Evolutionary conservation across 208 protist species (phyloP).

Genomic region (Leishmania guyanensis): DNA sequence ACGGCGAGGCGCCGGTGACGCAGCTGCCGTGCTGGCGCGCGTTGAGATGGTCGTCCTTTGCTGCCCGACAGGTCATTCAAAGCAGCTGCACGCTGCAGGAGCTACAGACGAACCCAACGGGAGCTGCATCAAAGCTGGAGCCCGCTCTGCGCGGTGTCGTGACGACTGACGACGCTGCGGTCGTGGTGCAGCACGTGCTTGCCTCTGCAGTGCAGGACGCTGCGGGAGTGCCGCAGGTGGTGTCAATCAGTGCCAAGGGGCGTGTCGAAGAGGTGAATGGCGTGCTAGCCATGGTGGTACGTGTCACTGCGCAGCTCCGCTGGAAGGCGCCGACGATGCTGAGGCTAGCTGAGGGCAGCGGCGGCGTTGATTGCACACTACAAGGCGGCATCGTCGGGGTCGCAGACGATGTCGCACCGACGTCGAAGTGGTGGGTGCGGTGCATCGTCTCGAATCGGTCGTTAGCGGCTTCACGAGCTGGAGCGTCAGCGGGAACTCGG

Average conservation of each 20-base stretch:
- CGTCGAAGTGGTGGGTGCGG: conserved; percentile 30
- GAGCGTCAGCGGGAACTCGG: conserved; percentile 5
- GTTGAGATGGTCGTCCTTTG: not conserved
- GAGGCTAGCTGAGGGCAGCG: conserved; percentile 10
- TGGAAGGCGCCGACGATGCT: conserved; percentile 25
- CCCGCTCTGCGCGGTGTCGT: conserved; percentile 6
- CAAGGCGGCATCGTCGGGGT: not conserved
- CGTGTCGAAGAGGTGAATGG: conserved; percentile 40
- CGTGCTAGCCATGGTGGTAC: conserved; percentile 42
- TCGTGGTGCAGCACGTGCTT: conserved; percentile 9
- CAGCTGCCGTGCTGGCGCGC: conserved; percentile 56
- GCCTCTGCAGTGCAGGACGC: conserved; percentile 35
- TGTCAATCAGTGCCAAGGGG: conserved; percentile 40
- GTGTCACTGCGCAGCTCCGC: conserved; percentile 40
- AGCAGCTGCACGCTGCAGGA: conserved; percentile 17
- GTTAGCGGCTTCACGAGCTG: not conserved
- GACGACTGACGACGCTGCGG: not conserved
- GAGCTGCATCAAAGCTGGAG: conserved; percentile 18
- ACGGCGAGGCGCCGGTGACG: conserved; percentile 38
- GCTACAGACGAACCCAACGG: conserved; percentile 17
- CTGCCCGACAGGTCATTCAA: conserved; percentile 8
- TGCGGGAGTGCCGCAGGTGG: conserved; percentile 36
- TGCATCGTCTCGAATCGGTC: conserved; percentile 18
- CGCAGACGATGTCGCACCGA: not conserved
- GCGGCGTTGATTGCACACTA: conserved; percentile 9